Conservation (phyloP, 257 asterid species). For the Nicotiana tomentosiformis region DNA sequence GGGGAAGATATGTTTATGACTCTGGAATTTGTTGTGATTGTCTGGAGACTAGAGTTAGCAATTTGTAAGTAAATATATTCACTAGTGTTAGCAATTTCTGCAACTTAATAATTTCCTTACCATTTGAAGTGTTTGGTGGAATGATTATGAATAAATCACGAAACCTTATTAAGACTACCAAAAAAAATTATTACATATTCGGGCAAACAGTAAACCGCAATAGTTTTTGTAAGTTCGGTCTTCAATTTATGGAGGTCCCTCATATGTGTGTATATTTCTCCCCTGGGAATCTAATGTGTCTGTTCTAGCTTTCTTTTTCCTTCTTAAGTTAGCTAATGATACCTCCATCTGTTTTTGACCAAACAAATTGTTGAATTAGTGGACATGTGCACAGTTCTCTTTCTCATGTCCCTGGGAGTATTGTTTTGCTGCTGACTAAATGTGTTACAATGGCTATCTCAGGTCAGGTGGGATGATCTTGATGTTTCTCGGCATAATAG, state of each 20-base stretch:
- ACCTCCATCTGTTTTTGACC: background rate
- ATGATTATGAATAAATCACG: background rate
- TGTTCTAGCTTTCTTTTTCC: background rate
- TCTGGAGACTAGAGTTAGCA: background rate
- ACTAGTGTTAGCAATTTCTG: background rate
- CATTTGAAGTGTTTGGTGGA: background rate
- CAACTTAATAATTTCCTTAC: background rate
- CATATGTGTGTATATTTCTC: background rate
- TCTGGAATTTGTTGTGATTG: background rate
- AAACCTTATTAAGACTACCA: background rate
- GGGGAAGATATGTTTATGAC: background rate
- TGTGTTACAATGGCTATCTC: slow-evolving; percentile 7
- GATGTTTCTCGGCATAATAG: slow-evolving; percentile 63
- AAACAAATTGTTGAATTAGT: background rate
- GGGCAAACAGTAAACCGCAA: background rate
- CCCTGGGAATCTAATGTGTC: background rate
- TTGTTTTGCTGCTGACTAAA: background rate
- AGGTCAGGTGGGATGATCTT: slow-evolving; percentile 97
- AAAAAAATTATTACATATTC: background rate
- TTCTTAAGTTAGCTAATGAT: background rate
- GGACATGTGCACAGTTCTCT: background rate
- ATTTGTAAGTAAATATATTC: no score
- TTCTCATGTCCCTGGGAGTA: background rate
- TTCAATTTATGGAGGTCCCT: background rate
- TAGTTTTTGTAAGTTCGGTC: background rate